Conservation (phyloP, 192 early-diverging fungal genomes). For the Powellomyces hirtus region DNA sequence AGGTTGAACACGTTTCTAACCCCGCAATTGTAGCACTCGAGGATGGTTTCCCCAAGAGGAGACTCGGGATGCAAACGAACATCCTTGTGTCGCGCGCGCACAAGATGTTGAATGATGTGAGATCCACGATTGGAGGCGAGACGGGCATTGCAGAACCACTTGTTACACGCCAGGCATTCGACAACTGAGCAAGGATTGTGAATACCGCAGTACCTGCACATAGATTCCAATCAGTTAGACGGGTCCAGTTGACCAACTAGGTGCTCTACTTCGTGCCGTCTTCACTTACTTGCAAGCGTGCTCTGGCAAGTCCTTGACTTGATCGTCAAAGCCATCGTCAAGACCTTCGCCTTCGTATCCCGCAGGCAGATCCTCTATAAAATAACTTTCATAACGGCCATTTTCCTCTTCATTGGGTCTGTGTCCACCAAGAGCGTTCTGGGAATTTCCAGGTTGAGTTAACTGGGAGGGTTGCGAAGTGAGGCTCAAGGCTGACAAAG, state of each 20-base stretch:
- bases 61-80: slow-evolving; percentile 90
- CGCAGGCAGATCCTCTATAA: slow-evolving; percentile 42
- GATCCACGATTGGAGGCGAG: slow-evolving; percentile 81
- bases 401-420: too few relatives aligned
- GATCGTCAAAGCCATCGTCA: slow-evolving; percentile 17
- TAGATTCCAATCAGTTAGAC: not conserved
- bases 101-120: slow-evolving; percentile 94
- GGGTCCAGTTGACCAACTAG: too few relatives aligned
- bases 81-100: slow-evolving; percentile 91
- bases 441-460: slow-evolving; percentile 13
- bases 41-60: slow-evolving; percentile 86
- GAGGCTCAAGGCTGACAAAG: slow-evolving; percentile 35
- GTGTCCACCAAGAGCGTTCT: slow-evolving; percentile 24
- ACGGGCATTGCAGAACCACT: slow-evolving; percentile 95
- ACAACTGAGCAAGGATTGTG: slow-evolving; percentile 83
- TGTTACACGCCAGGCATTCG: slow-evolving; percentile 88
- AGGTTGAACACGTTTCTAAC: slow-evolving; percentile 92
- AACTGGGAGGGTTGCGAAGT: slow-evolving; percentile 37
- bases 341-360: slow-evolving; percentile 1
- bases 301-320: slow-evolving; percentile 58
- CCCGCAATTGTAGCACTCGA: slow-evolving; percentile 99
- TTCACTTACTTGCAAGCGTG: slow-evolving; percentile 70
- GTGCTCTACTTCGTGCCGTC: not conserved
- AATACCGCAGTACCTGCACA: slow-evolving; percentile 84
- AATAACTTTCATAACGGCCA: slow-evolving; percentile 26